Evolutionary conservation across 2,329 filamentous ascomycete species (phyloP), one percentile per base, ranked within the genome.

Genomic region (Penicillium sp.): DNA sequence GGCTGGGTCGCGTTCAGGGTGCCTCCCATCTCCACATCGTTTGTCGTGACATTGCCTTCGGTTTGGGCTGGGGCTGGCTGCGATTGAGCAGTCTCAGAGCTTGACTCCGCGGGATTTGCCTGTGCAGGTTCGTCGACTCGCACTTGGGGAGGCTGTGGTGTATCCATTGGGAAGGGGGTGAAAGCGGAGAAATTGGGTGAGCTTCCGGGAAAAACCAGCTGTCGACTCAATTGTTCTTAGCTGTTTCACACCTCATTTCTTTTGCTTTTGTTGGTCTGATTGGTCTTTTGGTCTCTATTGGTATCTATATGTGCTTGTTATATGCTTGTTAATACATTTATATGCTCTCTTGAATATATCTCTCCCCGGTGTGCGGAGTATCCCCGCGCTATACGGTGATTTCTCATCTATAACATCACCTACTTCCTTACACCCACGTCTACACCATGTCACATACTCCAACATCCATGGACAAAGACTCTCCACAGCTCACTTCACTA

Each of bases 11-110:
- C 24, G 24, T 27, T 27, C 24, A 27, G 8, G 24, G 24, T 57
- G 14, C 55, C 60, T 16, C 54, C 52, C 65, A 71, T 70, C 42
- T 69, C 64, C 7, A 67, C 59, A 54, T 72, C 68, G 21, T 27
- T 27, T 27, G 55, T 56, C 14, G 75, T 48, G 4, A 18, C 27
- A 43, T 34, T 55, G 39, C 13, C 16, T 31, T 49, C 24, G 2
- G 32, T 34, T 3, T 5, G 14, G n/a, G n/a, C 36, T 3, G 13
- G 14, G n/a, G n/a, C 36, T 14, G 36, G 14, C 11, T n/a, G 36
- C 5, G 36, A 13, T 4, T 38, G 36, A 38, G 36, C 36, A 8
- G 42, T 13, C 10, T 44, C 22, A 3, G 29, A 40, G n/a, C 22
- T 34, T 1, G 27, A 29, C 21, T 53, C 21, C 6, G 46, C 56